A percentile compares a stretch with the other conserved stretches of the same genome.
Conservation (phyloP, 305 asterid genomes). For the Fraxinus nigra region DNA sequence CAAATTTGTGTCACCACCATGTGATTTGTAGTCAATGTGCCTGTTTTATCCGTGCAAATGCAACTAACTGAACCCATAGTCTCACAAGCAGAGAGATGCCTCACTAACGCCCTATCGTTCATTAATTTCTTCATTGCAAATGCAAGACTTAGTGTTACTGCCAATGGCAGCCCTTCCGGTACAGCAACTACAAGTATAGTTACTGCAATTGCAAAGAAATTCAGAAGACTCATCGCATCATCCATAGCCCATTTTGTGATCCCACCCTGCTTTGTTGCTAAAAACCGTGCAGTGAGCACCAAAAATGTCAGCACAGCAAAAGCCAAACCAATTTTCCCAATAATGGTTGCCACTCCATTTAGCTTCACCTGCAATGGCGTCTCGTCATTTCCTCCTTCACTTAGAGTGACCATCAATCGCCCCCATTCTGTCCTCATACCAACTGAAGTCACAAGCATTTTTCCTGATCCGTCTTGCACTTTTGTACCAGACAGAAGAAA, state of each 20-base stretch:
- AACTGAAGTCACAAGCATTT: slow-evolving; percentile 68
- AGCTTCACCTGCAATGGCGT: slow-evolving; percentile 82
- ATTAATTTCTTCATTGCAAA: slow-evolving; percentile 85
- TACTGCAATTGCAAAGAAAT: slow-evolving; percentile 74
- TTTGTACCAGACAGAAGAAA: slow-evolving; percentile 71
- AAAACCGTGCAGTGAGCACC: slow-evolving; percentile 52
- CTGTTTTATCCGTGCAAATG: slow-evolving; percentile 84
- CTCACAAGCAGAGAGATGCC: slow-evolving; percentile 83
- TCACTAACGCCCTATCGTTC: slow-evolving; percentile 63
- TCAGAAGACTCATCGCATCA: slow-evolving; percentile 51
- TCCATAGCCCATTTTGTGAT: slow-evolving; percentile 42
- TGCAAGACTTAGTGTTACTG: slow-evolving; percentile 81
- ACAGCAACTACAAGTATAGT: slow-evolving; percentile 89
- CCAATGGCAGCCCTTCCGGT: slow-evolving; percentile 85
- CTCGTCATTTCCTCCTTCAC: slow-evolving; percentile 71
- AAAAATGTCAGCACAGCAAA: slow-evolving; percentile 63
- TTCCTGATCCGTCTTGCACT: slow-evolving; percentile 78
- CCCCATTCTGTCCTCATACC: slow-evolving; percentile 95
- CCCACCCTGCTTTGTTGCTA: slow-evolving; percentile 44
- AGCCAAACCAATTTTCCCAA: slow-evolving; percentile 69
- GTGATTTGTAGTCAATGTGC: slow-evolving; percentile 78
- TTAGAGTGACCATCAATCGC: slow-evolving; percentile 60
- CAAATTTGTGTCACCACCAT: slow-evolving; percentile 71
- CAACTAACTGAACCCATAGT: slow-evolving; percentile 86
- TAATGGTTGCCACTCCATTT: slow-evolving; percentile 71